A percentile compares a stretch with the other conserved stretches of the same genome.
Evolutionary conservation across 1,139 yeast genomes (phyloP).

Genomic region (Protomyces inouyei): DNA sequence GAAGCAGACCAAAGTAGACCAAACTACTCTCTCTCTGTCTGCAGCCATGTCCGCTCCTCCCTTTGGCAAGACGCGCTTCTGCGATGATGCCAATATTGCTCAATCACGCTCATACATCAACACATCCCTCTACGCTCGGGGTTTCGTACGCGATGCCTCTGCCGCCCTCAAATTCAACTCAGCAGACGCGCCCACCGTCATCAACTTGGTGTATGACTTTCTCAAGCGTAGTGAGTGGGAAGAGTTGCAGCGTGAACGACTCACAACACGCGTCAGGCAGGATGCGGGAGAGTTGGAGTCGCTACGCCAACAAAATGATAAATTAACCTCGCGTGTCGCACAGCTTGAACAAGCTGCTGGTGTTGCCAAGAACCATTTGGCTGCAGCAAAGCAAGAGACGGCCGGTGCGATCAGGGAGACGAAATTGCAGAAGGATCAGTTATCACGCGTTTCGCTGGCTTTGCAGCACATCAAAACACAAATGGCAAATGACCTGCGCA

Average conservation of each 20-base stretch:
- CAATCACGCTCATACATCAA: slow-evolving; percentile 19
- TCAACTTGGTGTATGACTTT: slow-evolving; percentile 16
- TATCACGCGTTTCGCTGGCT: slow-evolving; percentile 4
- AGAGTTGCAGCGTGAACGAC: neutral
- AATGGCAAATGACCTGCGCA: slow-evolving; percentile 14
- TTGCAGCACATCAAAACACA: slow-evolving; percentile 16
- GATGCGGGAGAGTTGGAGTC: neutral
- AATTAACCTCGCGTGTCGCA: neutral
- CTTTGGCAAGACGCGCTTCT: slow-evolving; percentile 19
- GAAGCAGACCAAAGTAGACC: neutral
- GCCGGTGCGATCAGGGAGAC: neutral
- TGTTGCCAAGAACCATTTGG: slow-evolving; percentile 15
- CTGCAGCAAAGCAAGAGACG: slow-evolving; percentile 13
- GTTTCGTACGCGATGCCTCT: slow-evolving; percentile 1
- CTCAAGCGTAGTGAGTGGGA: slow-evolving; percentile 17
- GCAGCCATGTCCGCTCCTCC: neutral
- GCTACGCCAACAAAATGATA: neutral
- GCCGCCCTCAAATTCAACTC: slow-evolving; percentile 21
- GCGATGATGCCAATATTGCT: slow-evolving; percentile 17
- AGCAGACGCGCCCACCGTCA: slow-evolving; percentile 24
- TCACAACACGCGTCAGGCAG: neutral
- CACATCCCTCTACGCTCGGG: slow-evolving; percentile 10
- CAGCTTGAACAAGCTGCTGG: slow-evolving; percentile 14
- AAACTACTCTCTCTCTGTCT: neutral
- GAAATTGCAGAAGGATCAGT: slow-evolving; percentile 3